Base-by-base conservation (phyloP, 1,284 basidiomycete species). In the Boletus smithii region DNA sequence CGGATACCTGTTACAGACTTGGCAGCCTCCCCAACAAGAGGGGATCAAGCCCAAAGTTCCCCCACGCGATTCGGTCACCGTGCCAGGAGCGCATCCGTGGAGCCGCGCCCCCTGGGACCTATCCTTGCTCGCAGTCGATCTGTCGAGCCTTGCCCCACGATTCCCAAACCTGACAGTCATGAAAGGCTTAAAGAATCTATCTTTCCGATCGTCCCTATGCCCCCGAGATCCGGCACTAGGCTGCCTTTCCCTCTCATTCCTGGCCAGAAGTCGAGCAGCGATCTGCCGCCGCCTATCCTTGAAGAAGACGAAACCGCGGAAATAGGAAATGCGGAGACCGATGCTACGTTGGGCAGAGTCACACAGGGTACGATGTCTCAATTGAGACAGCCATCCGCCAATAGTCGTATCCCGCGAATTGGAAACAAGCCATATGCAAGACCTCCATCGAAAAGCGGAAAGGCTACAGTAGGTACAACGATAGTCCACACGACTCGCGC, bases 331-430 rank as follows among this genome's bases (percentile, higher is more conserved):
- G 23, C 22, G 5, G 38, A 40, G 35, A 38, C 26, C 0, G 44
- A 46, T 41, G 24, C 27, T 40, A 27, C 34, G 1, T 27, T 22
- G 8, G 33, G 27, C 26, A 46, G 33, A 17, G 29, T 33, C 38
- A 17, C 48, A 18, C 54, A 57, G 48, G 58, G 58, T 35, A 48
- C 55, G 8, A 76, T 72, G 42, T 79, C 79, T 13, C 72, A 51
- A 38, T 58, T 85, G 42, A 80, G 77, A 55, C 80, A 83, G 54
- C 68, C 74, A 2, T 65, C 73, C 17, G 70, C 71, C n/a, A 67
- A 57, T 1, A 86, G 85, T 63, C 76, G 74, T 63, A 88, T 88
- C 54, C 85, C 86, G 7, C 71, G 86, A 44, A 80, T 83, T 42
- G 80, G 78, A 24, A 63, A 65, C 14, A 87, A 86, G 52, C 84